phyloP scores from a whole-genome alignment of 2,329 filamentous ascomycete species.

The Cladobotryum protrusum region DNA sequence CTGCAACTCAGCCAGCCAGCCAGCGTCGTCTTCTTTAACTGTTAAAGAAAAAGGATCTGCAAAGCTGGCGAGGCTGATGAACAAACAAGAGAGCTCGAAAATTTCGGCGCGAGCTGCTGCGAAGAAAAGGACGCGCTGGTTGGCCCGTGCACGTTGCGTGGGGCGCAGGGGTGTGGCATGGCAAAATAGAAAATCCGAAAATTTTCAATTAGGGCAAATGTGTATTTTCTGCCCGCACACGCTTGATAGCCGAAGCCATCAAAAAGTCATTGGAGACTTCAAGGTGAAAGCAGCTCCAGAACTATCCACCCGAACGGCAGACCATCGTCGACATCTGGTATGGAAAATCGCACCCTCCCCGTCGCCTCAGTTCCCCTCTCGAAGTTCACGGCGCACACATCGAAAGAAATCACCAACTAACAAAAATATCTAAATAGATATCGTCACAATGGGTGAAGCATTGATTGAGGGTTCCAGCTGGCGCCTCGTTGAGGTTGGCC shows the following conservation, averaged over 20 bases:
- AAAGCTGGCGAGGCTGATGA: neutral
- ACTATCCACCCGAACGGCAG: slow-evolving; percentile 33
- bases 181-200: slow-evolving; percentile 25
- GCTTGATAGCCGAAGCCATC: slow-evolving; percentile 30
- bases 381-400: slow-evolving; percentile 8
- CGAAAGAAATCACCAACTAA: slow-evolving; percentile 26
- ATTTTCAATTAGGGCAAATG: slow-evolving; percentile 36
- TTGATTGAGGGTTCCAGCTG: slow-evolving; percentile 76
- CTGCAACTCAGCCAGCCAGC: neutral
- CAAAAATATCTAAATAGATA: slow-evolving; percentile 20
- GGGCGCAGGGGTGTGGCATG: slow-evolving; percentile 9
- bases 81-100: slow-evolving; percentile 5
- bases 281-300: slow-evolving; percentile 30
- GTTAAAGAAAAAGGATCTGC: neutral
- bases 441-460: slow-evolving; percentile 74
- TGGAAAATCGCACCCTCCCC: slow-evolving; percentile 25
- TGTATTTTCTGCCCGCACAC: slow-evolving; percentile 36
- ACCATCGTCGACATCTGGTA: slow-evolving; percentile 35
- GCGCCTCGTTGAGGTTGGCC: slow-evolving; percentile 98
- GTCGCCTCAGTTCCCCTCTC: slow-evolving; percentile 16
- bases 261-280: slow-evolving; percentile 37
- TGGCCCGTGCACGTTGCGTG: slow-evolving; percentile 12
- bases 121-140: slow-evolving; percentile 4
- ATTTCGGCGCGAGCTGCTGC: slow-evolving; percentile 1
- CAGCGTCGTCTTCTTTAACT: neutral